Conservation (phyloP, 176 grass and related monocot genomes). For the Coix lacrymajobi region DNA sequence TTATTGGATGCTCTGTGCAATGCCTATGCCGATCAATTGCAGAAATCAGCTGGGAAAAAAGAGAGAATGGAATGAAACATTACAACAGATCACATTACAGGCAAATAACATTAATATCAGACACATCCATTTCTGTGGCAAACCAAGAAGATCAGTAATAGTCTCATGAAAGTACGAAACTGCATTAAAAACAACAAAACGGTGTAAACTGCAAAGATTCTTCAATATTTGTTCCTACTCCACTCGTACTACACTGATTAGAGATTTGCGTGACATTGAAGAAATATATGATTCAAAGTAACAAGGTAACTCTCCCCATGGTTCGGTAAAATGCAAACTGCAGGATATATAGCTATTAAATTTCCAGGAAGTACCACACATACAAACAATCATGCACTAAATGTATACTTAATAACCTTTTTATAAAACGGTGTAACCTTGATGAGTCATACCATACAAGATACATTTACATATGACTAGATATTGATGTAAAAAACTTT, state of each 20-base stretch:
- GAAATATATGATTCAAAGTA: background rate
- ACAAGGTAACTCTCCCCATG: background rate
- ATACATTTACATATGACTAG: background rate
- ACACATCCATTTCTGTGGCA: too few species aligned
- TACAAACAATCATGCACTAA: background rate
- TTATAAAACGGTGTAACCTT: too few species aligned
- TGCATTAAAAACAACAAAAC: too few species aligned
- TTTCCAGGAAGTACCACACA: background rate
- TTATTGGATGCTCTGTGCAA: conserved; percentile 92
- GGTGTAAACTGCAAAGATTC: too few species aligned
- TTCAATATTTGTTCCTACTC: too few species aligned
- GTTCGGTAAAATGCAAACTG: background rate
- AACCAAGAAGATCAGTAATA: too few species aligned
- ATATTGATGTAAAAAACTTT: background rate
- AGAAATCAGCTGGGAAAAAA: conserved; percentile 75
- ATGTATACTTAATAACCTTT: background rate
- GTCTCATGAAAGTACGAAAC: too few species aligned
- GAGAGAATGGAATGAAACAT: background rate
- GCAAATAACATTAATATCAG: too few species aligned
- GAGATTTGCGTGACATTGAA: too few species aligned
- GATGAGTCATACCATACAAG: background rate
- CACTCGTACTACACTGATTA: too few species aligned
- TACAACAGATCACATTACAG: background rate
- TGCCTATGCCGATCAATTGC: conserved; percentile 78
- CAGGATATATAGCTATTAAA: background rate